Conservation (phyloP, 2,329 filamentous ascomycete species). For the Onygena corvina region DNA sequence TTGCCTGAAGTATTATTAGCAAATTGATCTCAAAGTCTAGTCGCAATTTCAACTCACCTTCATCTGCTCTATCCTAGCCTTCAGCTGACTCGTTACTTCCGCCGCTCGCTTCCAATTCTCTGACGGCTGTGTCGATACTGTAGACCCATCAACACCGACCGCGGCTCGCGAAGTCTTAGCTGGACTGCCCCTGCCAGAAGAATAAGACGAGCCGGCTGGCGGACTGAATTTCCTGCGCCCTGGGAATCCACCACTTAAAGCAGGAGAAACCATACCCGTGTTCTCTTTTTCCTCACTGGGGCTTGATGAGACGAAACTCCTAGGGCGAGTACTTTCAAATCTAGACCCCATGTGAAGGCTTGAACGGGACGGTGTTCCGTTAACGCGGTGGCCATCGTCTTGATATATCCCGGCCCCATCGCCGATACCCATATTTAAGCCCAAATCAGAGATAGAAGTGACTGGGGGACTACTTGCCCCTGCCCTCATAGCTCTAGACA, state of each 20-base stretch:
- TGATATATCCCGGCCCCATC: slow-evolving; percentile 40
- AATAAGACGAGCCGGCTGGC: slow-evolving; percentile 25
- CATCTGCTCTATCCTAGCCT: slow-evolving; percentile 97
- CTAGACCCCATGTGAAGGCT: slow-evolving; percentile 30
- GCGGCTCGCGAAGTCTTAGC: slow-evolving; percentile 19
- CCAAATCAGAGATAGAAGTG: slow-evolving; percentile 40
- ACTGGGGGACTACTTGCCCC: slow-evolving; percentile 30
- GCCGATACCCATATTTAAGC: slow-evolving; percentile 39
- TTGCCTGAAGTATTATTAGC: slow-evolving; percentile 24
- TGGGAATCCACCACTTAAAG: slow-evolving; percentile 22
- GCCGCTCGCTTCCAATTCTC: slow-evolving; percentile 97
- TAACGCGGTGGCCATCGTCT: slow-evolving; percentile 22
- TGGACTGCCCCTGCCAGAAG: slow-evolving; percentile 30
- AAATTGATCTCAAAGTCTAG: not conserved
- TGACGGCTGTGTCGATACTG: slow-evolving; percentile 43
- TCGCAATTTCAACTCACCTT: slow-evolving; percentile 45
- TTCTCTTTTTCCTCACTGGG: slow-evolving; percentile 70
- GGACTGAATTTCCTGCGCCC: slow-evolving; percentile 36
- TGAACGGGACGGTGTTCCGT: slow-evolving; percentile 19
- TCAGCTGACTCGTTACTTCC: slow-evolving; percentile 93
- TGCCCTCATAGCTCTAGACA: slow-evolving; percentile 40
- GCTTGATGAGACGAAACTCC: slow-evolving; percentile 37
- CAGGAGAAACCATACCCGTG: slow-evolving; percentile 40
- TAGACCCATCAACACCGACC: slow-evolving; percentile 20
- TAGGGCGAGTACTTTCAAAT: slow-evolving; percentile 32